Percentiles rank a stretch among this genome's conserved stretches.
Conservation (phyloP, 192 early-diverging fungal species). For the Chytriomyces sp. region DNA sequence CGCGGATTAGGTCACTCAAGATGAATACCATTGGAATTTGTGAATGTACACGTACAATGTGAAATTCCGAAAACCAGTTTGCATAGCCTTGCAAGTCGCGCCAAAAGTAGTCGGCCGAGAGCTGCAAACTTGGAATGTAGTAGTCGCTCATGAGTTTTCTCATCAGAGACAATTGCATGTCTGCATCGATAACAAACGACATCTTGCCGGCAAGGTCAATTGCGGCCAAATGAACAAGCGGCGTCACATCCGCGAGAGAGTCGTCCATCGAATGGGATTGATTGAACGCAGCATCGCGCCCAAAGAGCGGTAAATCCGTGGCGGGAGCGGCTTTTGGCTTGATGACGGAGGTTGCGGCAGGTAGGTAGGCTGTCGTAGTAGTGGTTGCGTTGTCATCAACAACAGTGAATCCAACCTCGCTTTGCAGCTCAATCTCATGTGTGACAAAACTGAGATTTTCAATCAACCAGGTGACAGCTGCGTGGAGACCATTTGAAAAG, state of each 20-base stretch:
- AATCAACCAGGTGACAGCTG: conserved; percentile 31
- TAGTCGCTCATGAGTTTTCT: conserved; percentile 32
- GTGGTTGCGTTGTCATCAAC: not conserved
- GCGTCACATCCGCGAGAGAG: too few relatives aligned
- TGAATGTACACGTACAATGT: conserved; percentile 31
- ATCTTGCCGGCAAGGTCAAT: too few relatives aligned
- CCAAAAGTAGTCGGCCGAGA: conserved; percentile 12
- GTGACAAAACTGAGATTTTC: conserved; percentile 1
- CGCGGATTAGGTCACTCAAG: not conserved
- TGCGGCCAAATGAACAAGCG: too few relatives aligned
- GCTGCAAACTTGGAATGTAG: conserved; percentile 21
- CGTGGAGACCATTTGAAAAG: conserved; percentile 40
- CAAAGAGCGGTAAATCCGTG: too few relatives aligned
- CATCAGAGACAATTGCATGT: conserved; percentile 2
- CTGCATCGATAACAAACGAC: not conserved
- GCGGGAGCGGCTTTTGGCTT: conserved; percentile 1
- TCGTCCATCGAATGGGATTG: too few relatives aligned
- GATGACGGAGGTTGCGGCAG: conserved; percentile 10
- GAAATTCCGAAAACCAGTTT: conserved; percentile 39
- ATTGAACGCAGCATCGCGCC: too few relatives aligned
- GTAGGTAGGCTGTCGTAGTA: conserved; percentile 2
- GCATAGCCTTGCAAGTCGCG: conserved; percentile 1
- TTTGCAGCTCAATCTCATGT: not conserved
- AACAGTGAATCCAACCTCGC: not conserved
- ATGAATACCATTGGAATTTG: not conserved